A percentile compares a stretch with the other conserved stretches of the same genome.
These are phyloP conservation scores for Pseudogymnoascus destructans DNA, from an alignment of 2,329 filamentous ascomycete genomes.

Conservation along the genomic window DNA sequence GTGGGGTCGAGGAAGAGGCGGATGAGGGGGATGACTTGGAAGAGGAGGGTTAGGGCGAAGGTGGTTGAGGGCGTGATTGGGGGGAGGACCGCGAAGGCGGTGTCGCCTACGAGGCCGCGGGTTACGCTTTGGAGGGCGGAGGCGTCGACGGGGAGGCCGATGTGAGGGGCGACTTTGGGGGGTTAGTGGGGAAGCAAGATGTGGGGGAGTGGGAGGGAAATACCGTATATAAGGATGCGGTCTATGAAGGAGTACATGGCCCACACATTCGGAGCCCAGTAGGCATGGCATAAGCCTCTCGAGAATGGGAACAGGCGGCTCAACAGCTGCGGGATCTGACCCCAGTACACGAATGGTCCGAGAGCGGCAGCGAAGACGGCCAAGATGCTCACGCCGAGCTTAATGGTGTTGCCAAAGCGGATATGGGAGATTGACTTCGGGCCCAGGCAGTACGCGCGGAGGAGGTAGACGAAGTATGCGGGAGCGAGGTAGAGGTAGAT, in stretches of 20 bases:
- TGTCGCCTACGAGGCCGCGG: constrained; percentile 83
- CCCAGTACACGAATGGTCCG: constrained; percentile 72
- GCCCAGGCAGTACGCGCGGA: constrained; percentile 80
- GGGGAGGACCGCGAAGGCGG: constrained; percentile 83
- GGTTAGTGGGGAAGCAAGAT: constrained; percentile 25
- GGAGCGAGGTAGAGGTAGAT: constrained; percentile 95
- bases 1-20: constrained; percentile 71
- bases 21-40: constrained; percentile 65
- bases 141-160: constrained; percentile 60
- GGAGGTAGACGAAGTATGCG: constrained; percentile 86
- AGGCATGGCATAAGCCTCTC: constrained; percentile 86
- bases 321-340: constrained; percentile 72
- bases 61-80: constrained; percentile 70
- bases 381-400: constrained; percentile 62
- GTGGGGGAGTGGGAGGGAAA: not conserved
- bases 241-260: constrained; percentile 91
- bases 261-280: constrained; percentile 97
- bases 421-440: constrained; percentile 63
- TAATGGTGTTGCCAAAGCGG: constrained; percentile 65
- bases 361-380: constrained; percentile 69
- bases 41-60: constrained; percentile 69
- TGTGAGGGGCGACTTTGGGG: constrained; percentile 58
- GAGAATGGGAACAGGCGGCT: constrained; percentile 87
- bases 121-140: constrained; percentile 80
- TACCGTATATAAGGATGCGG: constrained; percentile 67